Base-by-base conservation (phyloP, 345 rosid genomes). In the Euclidium syriacum region DNA sequence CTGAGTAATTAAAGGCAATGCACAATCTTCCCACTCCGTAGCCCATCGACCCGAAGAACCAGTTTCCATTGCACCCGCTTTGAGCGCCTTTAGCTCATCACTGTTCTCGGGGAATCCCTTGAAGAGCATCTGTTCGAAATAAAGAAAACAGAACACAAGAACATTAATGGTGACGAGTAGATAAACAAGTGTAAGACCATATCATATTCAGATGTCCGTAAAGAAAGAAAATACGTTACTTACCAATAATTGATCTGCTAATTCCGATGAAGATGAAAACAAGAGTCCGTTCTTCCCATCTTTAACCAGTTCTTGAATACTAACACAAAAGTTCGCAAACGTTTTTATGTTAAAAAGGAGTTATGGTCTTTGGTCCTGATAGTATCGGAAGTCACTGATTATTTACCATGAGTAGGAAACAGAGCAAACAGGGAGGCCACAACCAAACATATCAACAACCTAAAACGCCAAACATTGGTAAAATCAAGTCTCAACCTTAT, bases 371-470 rank as follows among this genome's bases (percentile, higher is more conserved):
- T 50, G 55, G 33, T 25, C 14, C 14, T 30, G 32, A 24, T 12
- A 70, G 24, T 38, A 63, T 4, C 18, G 14, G 24, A 55, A 63
- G 32, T 30, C 30, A 18, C 12, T 25, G 68, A 57, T 17, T 48
- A 14, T 44, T 70, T 80, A 94, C 97, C 99, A 90, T 32, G 99
- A 87, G 85, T 85, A 94, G 46, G 97, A 85, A 71, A 83, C 96
- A 20, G 96, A 91, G 51, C 99, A 94, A 50, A 90, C 97, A 48
- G 99, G 97, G 14, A 94, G 79, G 52, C 99, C 97, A 69, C 96
- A 90, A 62, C 99, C 99, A 36, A 94, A 85, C 99, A 94, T 94
- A 74, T 94, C 99, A 65, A 94, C 99, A 32, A 94, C 97, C 99
- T 94, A 70, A 24, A 70, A 54, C 7, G 29, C 4, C 54, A 50